These are phyloP conservation scores for Nemania serpens DNA, from an alignment of 2,329 filamentous ascomycete species.

Conservation along the genomic window DNA sequence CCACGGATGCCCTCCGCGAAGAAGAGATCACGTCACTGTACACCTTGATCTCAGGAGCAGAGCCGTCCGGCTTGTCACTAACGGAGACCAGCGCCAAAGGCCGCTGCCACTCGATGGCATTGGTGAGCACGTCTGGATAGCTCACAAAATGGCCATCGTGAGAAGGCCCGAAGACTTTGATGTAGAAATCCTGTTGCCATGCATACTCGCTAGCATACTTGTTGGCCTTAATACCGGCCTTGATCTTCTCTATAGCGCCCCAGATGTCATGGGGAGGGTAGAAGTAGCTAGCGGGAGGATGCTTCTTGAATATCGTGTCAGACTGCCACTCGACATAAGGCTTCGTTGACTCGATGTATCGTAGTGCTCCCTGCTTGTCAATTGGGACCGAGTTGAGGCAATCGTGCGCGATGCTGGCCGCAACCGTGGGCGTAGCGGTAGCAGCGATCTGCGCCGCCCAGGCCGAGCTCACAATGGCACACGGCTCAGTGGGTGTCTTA, in stretches of 20 bases:
- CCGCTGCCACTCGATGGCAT: conserved; percentile 44
- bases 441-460: conserved; percentile 39
- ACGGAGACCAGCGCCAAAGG: conserved; percentile 40
- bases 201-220: conserved; percentile 47
- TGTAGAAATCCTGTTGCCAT: conserved; percentile 49
- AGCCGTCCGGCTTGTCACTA: conserved; percentile 37
- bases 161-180: conserved; percentile 44
- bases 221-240: conserved; percentile 40
- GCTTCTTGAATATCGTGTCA: conserved; percentile 45
- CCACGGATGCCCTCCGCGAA: conserved; percentile 37
- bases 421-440: conserved; percentile 42
- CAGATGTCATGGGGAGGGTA: conserved; percentile 47
- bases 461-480: conserved; percentile 38
- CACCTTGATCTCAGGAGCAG: conserved; percentile 40
- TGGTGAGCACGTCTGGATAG: conserved; percentile 47
- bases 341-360: conserved; percentile 45
- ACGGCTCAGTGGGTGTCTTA: conserved; percentile 35
- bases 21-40: conserved; percentile 43
- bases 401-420: conserved; percentile 45
- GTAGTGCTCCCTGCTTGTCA: conserved; percentile 45
- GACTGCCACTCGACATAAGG: conserved; percentile 51
- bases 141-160: conserved; percentile 50
- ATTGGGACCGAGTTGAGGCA: conserved; percentile 50
- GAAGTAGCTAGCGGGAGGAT: conserved; percentile 45
- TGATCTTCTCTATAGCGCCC: conserved; percentile 42